phyloP scores from a whole-genome alignment of 2,329 filamentous ascomycete species.

The Macrophomina phaseolina region DNA sequence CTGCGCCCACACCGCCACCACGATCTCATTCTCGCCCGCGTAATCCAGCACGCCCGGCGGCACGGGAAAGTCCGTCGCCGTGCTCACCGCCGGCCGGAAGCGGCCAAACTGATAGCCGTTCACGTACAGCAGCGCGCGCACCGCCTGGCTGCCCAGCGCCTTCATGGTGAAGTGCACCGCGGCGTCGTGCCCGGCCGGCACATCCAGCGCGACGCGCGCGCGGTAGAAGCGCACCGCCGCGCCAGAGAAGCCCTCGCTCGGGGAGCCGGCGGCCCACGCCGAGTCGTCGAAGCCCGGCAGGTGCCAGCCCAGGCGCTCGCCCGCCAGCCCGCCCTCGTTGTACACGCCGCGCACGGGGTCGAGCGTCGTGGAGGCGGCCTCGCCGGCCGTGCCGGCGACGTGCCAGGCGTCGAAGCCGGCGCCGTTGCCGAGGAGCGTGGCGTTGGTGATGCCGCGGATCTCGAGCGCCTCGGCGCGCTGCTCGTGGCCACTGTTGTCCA shows the following conservation, averaged over 20 bases:
- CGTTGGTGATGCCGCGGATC: constrained; percentile 60
- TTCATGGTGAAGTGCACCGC: constrained; percentile 62
- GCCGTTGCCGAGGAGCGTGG: constrained; percentile 50
- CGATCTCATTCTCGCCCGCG: constrained; percentile 63
- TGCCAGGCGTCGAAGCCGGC: constrained; percentile 54
- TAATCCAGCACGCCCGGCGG: constrained; percentile 65
- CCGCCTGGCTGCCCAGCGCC: constrained; percentile 50
- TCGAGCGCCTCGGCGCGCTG: constrained; percentile 56
- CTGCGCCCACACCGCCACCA: constrained; percentile 66
- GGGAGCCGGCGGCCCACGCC: constrained; percentile 48
- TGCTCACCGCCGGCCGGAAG: constrained; percentile 65
- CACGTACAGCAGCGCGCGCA: constrained; percentile 64
- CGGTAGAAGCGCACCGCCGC: constrained; percentile 64
- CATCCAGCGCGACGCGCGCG: constrained; percentile 55
- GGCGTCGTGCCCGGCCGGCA: constrained; percentile 60
- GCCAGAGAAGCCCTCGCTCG: constrained; percentile 50
- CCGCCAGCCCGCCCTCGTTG: constrained; percentile 64
- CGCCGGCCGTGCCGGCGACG: constrained; percentile 54
- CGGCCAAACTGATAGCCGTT: constrained; percentile 70
- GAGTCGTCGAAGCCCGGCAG: constrained; percentile 61
- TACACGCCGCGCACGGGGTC: constrained; percentile 62
- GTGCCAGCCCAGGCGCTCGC: constrained; percentile 64
- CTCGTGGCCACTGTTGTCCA: constrained; percentile 67
- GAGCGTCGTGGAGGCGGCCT: constrained; percentile 59
- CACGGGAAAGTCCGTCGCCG: constrained; percentile 65